Evolutionary conservation across 2,329 filamentous ascomycete species (phyloP), one percentile per base, ranked within the genome.

Genomic region (Teratosphaeria gauchensis): DNA sequence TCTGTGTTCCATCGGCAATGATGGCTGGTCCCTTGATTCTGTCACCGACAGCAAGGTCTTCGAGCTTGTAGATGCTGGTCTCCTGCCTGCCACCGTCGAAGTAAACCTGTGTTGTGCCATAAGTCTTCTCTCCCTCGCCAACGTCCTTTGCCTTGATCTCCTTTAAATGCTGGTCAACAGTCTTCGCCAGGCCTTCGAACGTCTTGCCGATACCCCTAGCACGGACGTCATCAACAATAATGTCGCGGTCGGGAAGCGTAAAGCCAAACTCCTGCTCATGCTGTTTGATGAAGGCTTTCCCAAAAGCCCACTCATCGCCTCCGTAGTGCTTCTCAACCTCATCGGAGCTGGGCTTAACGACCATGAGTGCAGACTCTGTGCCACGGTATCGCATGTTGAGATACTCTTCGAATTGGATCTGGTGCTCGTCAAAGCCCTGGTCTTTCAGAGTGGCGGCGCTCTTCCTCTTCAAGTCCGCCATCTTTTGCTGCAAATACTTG

Each of bases 231-330:
- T 96, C 92, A 7, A 96, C 81, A 53, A 96, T 91, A 57, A 96
- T 89, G 65, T 96, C 90, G 58, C 91, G 81, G 60, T 95, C 89
- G 28, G 85, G 84, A 2, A 96, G 78, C 0, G 89, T 95, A 69
- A 96, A 96, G 0, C 91, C 91, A 69, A 96, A 96, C 69, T 96
- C 92, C 69, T 94, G 91, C 56, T 90, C 86, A 69, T 96, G 92
- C 65, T 95, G 90, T 66, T 85, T 84, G 33, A 95, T 79, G 68
- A 97, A 96, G 0, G 90, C 91, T 64, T 86, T 83, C 2, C 87
- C 90, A 73, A 92, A 96, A 0, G 86, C 88, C 88, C 89, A 95
- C 8, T 86, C 82, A 57, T 89, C 83, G 6, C 84, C 85, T 28
- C 73, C 77, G 63, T 82, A 88, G 14, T 80, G 76, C 46, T 80